Evolutionary conservation across 2,329 filamentous ascomycete species (phyloP).

Genomic region (Botrytis squamosa): DNA sequence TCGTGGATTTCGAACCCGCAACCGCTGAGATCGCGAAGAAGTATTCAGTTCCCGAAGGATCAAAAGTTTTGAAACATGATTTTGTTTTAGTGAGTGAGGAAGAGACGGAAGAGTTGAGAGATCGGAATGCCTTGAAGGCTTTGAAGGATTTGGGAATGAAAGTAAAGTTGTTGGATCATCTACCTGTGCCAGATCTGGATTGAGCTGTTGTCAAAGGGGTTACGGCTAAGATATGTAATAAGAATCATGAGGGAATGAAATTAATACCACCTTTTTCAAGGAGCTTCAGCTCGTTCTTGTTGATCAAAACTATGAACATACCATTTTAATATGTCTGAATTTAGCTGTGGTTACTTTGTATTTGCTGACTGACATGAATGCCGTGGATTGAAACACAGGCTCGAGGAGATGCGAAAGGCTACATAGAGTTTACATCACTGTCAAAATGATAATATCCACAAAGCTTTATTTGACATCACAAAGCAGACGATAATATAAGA

Average conservation of each 20-base stretch:
- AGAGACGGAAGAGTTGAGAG: constrained; percentile 64
- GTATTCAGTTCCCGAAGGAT: constrained; percentile 64
- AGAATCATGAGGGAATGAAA: not conserved
- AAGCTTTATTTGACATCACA: not conserved
- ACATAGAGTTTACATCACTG: not conserved
- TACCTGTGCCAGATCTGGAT: constrained; percentile 69
- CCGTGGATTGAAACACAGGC: not conserved
- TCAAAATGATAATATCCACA: not conserved
- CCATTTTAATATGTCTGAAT: not conserved
- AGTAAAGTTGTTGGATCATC: constrained; percentile 71
- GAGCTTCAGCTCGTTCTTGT: not conserved
- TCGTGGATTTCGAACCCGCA: constrained; percentile 60
- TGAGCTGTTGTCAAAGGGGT: constrained; percentile 24
- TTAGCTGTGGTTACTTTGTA: no score
- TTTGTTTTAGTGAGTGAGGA: constrained; percentile 73
- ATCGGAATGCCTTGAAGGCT: constrained; percentile 64
- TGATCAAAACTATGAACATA: not conserved
- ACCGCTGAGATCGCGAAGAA: constrained; percentile 52
- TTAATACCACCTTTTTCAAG: not conserved
- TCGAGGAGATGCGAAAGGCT: not conserved
- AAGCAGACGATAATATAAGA: not conserved
- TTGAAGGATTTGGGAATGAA: constrained; percentile 49
- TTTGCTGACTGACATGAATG: not conserved
- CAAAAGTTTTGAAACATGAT: constrained; percentile 64
- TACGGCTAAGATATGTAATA: not conserved